Percentiles rank a stretch among this genome's conserved stretches.
Evolutionary conservation across 495 filamentous ascomycete genomes (phyloP).

Genomic region (Xylaria telfairii): DNA sequence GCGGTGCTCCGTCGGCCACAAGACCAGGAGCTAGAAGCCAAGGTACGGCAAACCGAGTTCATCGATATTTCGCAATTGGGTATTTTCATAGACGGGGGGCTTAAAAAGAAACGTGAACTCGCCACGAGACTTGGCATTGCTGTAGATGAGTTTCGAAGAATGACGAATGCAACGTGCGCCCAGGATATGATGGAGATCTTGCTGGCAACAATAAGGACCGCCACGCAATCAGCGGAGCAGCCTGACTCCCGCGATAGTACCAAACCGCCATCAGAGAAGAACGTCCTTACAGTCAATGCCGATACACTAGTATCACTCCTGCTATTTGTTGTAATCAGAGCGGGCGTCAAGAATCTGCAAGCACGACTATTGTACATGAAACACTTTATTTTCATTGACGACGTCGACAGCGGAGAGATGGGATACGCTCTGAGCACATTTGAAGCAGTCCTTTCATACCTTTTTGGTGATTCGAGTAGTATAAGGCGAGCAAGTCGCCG

Average conservation of each 20-base stretch:
- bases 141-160: conserved; percentile 88
- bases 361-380: conserved; percentile 91
- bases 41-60: conserved; percentile 89
- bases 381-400: conserved; percentile 94
- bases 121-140: conserved; percentile 72
- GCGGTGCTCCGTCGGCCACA: conserved; percentile 78
- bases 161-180: conserved; percentile 81
- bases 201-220: conserved; percentile 81
- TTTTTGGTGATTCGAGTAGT: conserved; percentile 80
- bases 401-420: conserved; percentile 95
- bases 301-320: conserved; percentile 94
- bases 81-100: conserved; percentile 77
- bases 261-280: conserved; percentile 44
- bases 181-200: conserved; percentile 95
- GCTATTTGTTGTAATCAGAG: conserved; percentile 89
- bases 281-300: conserved; percentile 84
- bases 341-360: conserved; percentile 86
- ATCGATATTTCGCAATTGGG: conserved; percentile 96
- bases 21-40: conserved; percentile 88
- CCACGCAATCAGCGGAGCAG: conserved; percentile 66
- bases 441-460: conserved; percentile 92
- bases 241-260: conserved; percentile 28
- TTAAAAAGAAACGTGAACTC: conserved; percentile 73
- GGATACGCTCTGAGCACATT: conserved; percentile 97
- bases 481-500: conserved; percentile 82